Evolutionary conservation across 441 rosid genomes (phyloP), one percentile per base, ranked within the genome.

Genomic region (Pelargonium myrrhifolium): DNA sequence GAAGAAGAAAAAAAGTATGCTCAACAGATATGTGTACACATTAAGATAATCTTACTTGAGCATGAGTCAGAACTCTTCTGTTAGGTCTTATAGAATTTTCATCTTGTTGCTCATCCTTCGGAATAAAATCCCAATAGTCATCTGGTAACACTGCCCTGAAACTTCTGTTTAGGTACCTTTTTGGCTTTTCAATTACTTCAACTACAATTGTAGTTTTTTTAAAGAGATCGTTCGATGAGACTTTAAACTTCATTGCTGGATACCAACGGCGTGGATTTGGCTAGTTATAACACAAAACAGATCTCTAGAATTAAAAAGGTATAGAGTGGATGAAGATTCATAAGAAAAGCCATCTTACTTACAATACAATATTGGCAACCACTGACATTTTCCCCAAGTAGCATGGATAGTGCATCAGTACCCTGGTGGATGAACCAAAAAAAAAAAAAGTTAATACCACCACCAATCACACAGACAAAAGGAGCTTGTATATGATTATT

Each of bases 321-420:
- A 3, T 20, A 53, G 60, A 66, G 73, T 22, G 62, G 62, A 72
- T 70, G 24, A 59, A 71, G 49, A 70, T 40, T 43, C 35, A 69
- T 1, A 26, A 65, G 35, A 73, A 67, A 22, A 74, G 63, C 45
- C 35, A 55, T 65, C 39, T 68, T 51, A 81, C 96, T 87, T 84
- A 92, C 96, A 15, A 15, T 71, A 80, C 99, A 95, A 73, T 95
- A 92, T 71, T 84, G 85, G 87, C 99, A 95, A 68, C 84, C 85
- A 60, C 69, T 75, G 39, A 76, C 71, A 70, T 68, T 72, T 49
- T 64, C 77, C 69, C 73, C 62, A 21, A 58, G 62, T 3, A 58
- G 79, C 76, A 65, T 84, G 22, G 75, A 63, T 67, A 69, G 70
- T 6, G 66, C 63, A 72, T 47, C 62, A 37, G 64, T 71, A 58